Base-by-base conservation (phyloP, 2,329 filamentous ascomycete species). In the Pseudogymnoascus sp. region DNA sequence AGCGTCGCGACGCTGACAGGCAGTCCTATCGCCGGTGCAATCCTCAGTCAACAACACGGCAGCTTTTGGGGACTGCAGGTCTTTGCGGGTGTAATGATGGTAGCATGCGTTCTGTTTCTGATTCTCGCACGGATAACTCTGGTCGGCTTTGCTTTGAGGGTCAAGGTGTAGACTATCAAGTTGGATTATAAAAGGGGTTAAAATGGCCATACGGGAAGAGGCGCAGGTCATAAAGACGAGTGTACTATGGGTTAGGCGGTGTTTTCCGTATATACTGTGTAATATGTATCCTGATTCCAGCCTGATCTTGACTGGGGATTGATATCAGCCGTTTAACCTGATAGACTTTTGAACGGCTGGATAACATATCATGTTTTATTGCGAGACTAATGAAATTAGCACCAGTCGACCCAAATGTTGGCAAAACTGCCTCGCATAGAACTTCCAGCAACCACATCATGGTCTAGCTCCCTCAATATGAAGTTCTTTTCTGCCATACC, bases 1-100 rank as follows among this genome's bases (percentile, higher is more conserved):
- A 81, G 83, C 1, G 76, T 91, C 31, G 87, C 84, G 3, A 85
- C 84, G 1, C 75, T 92, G 48, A 84, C 84, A 0, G 85, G 86
- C 0, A 83, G 80, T 37, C 88, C 88, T 0, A 87, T 90, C 67
- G 87, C 80, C 1, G 87, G 87, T 7, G 84, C 83, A 10, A 79
- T 88, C 16, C 77, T 87, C 11, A 73, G 73, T 16, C 73, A 74
- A 2, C 78, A 82, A 67, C 66, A 80, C 28, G 85, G 84, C 5
- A 45, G 65, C 63, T 68, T 41, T 19, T 75, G 83, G 16, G 84
- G 85, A 1, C 69, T 89, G 66, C 85, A 88, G 73, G 76, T 89
- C 3, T 90, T 89, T 71, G 79, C 81, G 19, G 88, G 87, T 1
- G 74, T 83, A 14, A 23, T 61, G 11, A 63, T 63, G 14, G 2